Evolutionary conservation across 306 rosid genomes (phyloP).

Genomic region (Cucumis hystrix): DNA sequence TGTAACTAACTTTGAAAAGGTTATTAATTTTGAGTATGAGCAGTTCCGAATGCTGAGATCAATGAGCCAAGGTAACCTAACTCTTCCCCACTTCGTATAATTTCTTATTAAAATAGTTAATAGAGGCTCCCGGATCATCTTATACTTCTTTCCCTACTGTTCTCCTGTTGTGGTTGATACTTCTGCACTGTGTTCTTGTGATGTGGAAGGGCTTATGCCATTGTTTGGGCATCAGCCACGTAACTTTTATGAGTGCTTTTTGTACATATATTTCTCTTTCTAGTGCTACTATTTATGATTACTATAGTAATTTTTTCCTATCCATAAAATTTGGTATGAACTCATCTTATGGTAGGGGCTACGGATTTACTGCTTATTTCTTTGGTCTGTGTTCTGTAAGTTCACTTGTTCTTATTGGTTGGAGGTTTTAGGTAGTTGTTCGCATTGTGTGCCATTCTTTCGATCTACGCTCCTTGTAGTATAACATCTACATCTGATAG

Average conservation of each 20-base stretch:
- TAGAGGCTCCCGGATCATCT: neutral
- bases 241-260: neutral
- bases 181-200: neutral
- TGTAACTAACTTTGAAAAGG: slow-evolving; percentile 44
- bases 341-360: neutral
- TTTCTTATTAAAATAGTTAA: neutral
- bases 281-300: neutral
- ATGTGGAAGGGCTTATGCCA: neutral
- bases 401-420: neutral
- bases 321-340: neutral
- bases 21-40: slow-evolving; percentile 18
- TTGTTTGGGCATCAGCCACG: neutral
- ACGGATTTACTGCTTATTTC: neutral
- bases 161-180: neutral
- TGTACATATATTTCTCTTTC: neutral
- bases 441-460: neutral
- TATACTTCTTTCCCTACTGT: neutral
- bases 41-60: slow-evolving; percentile 21
- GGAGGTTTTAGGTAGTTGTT: neutral
- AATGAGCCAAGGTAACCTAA: slow-evolving; percentile 1
- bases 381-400: neutral
- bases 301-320: neutral
- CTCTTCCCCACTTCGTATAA: neutral
- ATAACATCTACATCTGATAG: neutral
- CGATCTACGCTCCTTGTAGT: neutral